Base-by-base conservation (phyloP, 2,329 filamentous ascomycete genomes). In the Penicillium freii region DNA sequence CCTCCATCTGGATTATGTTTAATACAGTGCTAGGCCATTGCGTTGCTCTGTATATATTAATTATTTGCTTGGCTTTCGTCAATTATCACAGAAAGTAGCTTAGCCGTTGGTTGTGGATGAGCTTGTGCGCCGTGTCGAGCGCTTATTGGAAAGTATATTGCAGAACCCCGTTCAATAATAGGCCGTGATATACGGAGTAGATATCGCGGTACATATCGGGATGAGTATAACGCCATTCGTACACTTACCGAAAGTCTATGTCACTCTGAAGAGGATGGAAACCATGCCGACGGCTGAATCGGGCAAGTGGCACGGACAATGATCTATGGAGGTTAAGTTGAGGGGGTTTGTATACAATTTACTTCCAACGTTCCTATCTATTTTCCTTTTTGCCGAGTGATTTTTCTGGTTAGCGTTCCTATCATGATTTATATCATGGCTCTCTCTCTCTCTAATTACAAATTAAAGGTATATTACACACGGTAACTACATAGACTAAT, bases 71-170 rank as follows among this genome's bases (percentile, higher is more conserved):
- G 34, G 21, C 27, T 45, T 27, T 44, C 34, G 7, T 25, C 19
- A 54, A 33, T 34, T 23, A 17, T 6, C 29, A 51, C n/a, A 17
- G n/a, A 51, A 25, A 25, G 23, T 36, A 33, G 19, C 11, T 9
- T 17, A 33, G 40, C 13, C n/a, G 19, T 42, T 27, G 17, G 21
- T 29, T 13, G 21, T 36, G 29, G 31, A 46, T 42, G 43, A 43
- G 42, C 34, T 42, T 53, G 27, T 52, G 46, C 56, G 53, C 55
- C 59, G 61, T 58, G 57, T 63, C 57, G 50, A 51, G 53, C 45
- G 50, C 51, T 59, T 49, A 53, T 62, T 63, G 59, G 53, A 33
- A 45, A 36, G 34, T 3, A 19, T 46, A 46, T 23, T 40, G 5
- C 48, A 34, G 11, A 27, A 31, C 3, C 3, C 29, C 29, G 4